These are phyloP conservation scores for Spathaspora arborariae DNA, from an alignment of 805 yeast genomes.

Conservation along the genomic window DNA sequence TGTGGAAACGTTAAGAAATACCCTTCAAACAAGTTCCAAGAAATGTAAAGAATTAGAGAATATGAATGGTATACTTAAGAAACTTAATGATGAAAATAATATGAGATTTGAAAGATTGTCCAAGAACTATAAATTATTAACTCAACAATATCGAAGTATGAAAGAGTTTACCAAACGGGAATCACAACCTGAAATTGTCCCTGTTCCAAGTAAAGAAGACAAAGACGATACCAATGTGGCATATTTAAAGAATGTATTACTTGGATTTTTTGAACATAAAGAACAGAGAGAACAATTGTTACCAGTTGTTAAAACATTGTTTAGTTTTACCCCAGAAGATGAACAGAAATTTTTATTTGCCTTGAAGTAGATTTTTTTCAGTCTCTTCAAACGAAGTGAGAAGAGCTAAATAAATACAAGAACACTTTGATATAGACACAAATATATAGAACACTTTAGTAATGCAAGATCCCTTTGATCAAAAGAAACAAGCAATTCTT, in stretches of 20 bases:
- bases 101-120: constrained; percentile 64
- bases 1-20: constrained; percentile 45
- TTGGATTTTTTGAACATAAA: constrained; percentile 86
- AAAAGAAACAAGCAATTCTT: constrained; percentile 55
- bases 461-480: constrained; percentile 57
- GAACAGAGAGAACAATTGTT: constrained; percentile 85
- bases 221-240: constrained; percentile 39
- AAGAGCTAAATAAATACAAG: background rate
- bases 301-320: constrained; percentile 78
- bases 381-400: background rate
- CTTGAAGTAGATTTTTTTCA: constrained; percentile 22
- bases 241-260: constrained; percentile 82
- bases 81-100: constrained; percentile 61
- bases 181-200: constrained; percentile 4
- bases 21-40: constrained; percentile 48
- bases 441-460: background rate
- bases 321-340: constrained; percentile 67
- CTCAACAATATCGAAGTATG: constrained; percentile 52
- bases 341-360: constrained; percentile 68
- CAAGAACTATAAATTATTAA: constrained; percentile 64
- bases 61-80: constrained; percentile 50
- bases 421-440: background rate
- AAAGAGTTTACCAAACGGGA: background rate
- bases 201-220: background rate
- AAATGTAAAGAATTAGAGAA: constrained; percentile 55